A percentile compares a stretch with the other conserved stretches of the same genome.
Conservation (phyloP, 2,329 filamentous ascomycete genomes). For the Byssothecium circinans region DNA sequence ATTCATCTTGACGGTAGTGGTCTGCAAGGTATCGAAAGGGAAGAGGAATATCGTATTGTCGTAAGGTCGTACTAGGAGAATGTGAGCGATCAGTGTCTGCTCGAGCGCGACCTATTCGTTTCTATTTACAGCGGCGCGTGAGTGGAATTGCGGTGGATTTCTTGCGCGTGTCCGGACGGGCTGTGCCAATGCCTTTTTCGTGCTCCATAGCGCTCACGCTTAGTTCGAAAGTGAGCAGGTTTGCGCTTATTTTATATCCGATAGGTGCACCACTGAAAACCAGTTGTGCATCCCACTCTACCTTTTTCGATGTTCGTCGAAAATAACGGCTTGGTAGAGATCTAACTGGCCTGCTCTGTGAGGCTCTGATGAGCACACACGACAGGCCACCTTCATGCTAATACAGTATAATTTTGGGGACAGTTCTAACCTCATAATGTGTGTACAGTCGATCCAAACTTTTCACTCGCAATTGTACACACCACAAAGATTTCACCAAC, state of each 20-base stretch:
- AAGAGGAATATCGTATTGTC: background rate
- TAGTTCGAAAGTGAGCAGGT: background rate
- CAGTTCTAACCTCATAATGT: too few species aligned
- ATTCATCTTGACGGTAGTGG: background rate
- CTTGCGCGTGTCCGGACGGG: background rate
- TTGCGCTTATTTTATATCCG: conserved; percentile 1
- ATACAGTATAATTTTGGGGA: too few species aligned
- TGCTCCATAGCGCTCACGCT: background rate
- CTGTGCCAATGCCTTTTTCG: background rate
- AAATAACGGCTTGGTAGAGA: too few species aligned
- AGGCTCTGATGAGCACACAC: too few species aligned
- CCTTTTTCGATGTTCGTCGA: too few species aligned
- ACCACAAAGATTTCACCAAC: too few species aligned
- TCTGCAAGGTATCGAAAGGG: background rate
- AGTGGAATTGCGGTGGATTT: background rate
- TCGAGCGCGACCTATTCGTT: background rate
- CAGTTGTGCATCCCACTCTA: too few species aligned
- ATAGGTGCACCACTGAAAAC: background rate
- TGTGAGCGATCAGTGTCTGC: too few species aligned
- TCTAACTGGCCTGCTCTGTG: too few species aligned
- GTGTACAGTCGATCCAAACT: too few species aligned
- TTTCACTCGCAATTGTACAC: too few species aligned
- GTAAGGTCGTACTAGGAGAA: background rate
- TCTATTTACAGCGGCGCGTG: background rate
- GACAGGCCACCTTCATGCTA: too few species aligned